A percentile compares a stretch with the other conserved stretches of the same genome.
Evolutionary conservation across 495 filamentous ascomycete genomes (phyloP).

Genomic region (Neurospora sp.): DNA sequence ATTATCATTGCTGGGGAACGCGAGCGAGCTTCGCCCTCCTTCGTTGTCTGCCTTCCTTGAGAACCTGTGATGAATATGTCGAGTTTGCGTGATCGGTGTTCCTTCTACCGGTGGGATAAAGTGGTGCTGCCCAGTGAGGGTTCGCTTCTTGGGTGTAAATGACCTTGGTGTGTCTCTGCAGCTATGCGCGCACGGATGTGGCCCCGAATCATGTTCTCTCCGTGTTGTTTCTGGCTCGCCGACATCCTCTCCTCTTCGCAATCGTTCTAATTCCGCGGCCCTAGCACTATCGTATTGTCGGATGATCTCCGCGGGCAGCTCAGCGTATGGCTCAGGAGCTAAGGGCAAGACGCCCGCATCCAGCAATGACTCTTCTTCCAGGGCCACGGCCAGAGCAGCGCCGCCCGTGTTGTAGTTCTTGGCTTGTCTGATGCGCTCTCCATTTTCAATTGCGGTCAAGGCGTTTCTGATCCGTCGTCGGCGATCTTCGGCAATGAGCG

Average conservation of each 20-base stretch:
- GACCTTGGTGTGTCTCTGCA: background rate
- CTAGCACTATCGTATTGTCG: background rate
- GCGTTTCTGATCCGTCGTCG: constrained; percentile 39
- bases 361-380: constrained; percentile 26
- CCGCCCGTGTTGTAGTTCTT: constrained; percentile 29
- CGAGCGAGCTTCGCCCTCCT: constrained; percentile 1
- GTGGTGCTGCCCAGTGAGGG: background rate
- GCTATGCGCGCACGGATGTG: background rate
- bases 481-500: constrained; percentile 43
- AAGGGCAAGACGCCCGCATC: constrained; percentile 12
- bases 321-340: constrained; percentile 7
- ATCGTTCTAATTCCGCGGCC: background rate
- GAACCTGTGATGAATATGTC: background rate
- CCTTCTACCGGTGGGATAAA: background rate
- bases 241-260: background rate
- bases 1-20: constrained; percentile 5
- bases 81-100: background rate
- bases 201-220: background rate
- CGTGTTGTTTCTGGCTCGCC: background rate
- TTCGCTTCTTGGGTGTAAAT: background rate
- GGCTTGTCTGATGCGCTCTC: constrained; percentile 31
- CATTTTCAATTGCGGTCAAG: constrained; percentile 35
- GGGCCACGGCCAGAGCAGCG: constrained; percentile 36
- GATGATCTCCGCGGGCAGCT: background rate
- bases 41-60: background rate